A percentile compares a stretch with the other conserved stretches of the same genome.
Conservation (phyloP, 2,329 filamentous ascomycete genomes). For the Huntiella decipiens region DNA sequence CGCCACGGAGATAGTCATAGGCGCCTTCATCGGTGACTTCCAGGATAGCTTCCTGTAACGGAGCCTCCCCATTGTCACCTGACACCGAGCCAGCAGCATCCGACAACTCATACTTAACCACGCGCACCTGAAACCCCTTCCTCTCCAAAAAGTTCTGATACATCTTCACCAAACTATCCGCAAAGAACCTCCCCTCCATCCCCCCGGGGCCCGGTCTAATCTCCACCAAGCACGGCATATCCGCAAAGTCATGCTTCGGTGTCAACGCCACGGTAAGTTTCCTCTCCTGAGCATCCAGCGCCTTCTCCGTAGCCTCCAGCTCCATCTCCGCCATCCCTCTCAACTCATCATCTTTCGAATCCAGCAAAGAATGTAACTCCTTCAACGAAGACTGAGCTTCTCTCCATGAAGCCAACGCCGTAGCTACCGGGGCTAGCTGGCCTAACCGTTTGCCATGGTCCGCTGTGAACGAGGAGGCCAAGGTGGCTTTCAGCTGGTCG, state of each 20-base stretch:
- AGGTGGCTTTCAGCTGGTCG: conserved; percentile 29
- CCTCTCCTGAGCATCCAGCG: conserved; percentile 43
- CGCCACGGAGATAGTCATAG: conserved; percentile 65
- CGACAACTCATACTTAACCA: conserved; percentile 64
- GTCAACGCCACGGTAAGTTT: conserved; percentile 61
- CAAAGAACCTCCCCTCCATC: conserved; percentile 78
- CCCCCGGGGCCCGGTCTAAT: conserved; percentile 84
- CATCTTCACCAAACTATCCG: conserved; percentile 75
- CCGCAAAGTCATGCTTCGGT: conserved; percentile 74
- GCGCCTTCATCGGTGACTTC: conserved; percentile 60
- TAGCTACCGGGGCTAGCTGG: conserved; percentile 38
- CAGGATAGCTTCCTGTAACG: conserved; percentile 71
- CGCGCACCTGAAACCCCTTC: conserved; percentile 42
- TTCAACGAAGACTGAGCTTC: conserved; percentile 29
- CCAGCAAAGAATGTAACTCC: conserved; percentile 33
- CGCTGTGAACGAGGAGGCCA: conserved; percentile 35
- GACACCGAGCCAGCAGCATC: conserved; percentile 39
- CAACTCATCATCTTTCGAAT: conserved; percentile 46
- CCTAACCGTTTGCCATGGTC: conserved; percentile 40
- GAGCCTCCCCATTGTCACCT: conserved; percentile 39
- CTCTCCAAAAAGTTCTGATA: conserved; percentile 62
- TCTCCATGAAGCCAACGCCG: conserved; percentile 41
- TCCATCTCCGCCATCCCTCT: conserved; percentile 66
- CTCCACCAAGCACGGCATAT: conserved; percentile 78
- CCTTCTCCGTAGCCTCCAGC: conserved; percentile 42